Base-by-base conservation (phyloP, 176 grass and related monocot genomes). In the Oryza brachyantha region DNA sequence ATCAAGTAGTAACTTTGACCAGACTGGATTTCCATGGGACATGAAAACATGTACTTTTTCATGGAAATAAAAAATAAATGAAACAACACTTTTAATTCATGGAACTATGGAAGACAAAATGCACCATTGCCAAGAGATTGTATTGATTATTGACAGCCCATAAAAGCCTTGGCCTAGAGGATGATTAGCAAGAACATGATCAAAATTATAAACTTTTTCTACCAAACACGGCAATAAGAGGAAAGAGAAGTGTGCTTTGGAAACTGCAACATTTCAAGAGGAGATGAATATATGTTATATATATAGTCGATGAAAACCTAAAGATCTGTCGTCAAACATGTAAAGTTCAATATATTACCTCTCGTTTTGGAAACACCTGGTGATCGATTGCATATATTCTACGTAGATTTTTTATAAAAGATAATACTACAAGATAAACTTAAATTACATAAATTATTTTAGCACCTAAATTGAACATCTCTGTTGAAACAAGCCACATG, bases 51-150 rank as follows among this genome's bases (percentile, higher is more conserved):
- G 68, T 55, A 82, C 48, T 36, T 83, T 79, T 81, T 68, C 66
- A 80, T 76, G 39, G 29, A 82, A 84, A 66, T 42, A 78, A 75
- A 60, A 62, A 69, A 58, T 31, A 24, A 25, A n/a, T n/a, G n/a
- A 3, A 45, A 28, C 52, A 14, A 77, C 59, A 66, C 81, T 79
- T 73, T 70, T 45, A 68, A 52, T 63, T 79, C 54, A 75, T 84
- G 34, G 37, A 79, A 67, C 79, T 57, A 85, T 84, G 61, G 29
- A 79, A 61, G 46, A 63, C 34, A 70, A 40, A 70, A 83, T 74
- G 74, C 79, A 89, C 61, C 63, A 70, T 78, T 76, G 62, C 79
- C 90, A 67, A 86, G 74, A 85, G 74, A 92, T 82, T 81, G 81
- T 74, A 74, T 46, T 73, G 27, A 8, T 7, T 8, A 57, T 57